Conservation (phyloP, 805 yeast genomes). For the Starmera pachycereana region DNA sequence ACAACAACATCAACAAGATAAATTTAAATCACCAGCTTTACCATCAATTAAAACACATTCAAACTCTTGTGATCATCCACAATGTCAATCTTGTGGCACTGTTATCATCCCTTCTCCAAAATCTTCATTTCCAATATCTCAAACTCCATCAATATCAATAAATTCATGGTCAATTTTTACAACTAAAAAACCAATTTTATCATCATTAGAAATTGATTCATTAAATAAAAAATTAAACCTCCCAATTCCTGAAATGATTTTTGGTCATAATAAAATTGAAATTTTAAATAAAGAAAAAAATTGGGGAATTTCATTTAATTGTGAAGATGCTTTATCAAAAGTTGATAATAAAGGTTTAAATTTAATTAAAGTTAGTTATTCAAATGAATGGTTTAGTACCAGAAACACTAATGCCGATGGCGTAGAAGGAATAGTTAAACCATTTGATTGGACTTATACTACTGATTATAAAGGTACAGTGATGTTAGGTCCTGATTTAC, state of each 20-base stretch:
- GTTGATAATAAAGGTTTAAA: constrained; percentile 44
- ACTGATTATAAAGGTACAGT: constrained; percentile 64
- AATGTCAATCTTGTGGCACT: constrained; percentile 55
- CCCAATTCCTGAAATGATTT: constrained; percentile 96
- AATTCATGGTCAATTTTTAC: constrained; percentile 73
- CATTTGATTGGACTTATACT: constrained; percentile 96
- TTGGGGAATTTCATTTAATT: constrained; percentile 54
- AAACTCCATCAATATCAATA: constrained; percentile 59
- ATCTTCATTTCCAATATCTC: constrained; percentile 51
- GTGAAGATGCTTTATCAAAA: constrained; percentile 60
- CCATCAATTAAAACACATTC: neutral
- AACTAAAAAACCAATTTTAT: constrained; percentile 65
- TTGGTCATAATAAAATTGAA: constrained; percentile 68
- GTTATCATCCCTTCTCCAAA: constrained; percentile 74
- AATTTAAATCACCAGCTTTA: neutral
- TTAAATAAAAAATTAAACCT: constrained; percentile 50
- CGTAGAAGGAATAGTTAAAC: constrained; percentile 56
- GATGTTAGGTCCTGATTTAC: constrained; percentile 5
- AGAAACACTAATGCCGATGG: constrained; percentile 26
- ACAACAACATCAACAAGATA: neutral
- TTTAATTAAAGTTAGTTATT: constrained; percentile 70
- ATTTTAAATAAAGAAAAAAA: constrained; percentile 31
- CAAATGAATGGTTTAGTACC: constrained; percentile 63
- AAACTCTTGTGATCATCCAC: constrained; percentile 20
- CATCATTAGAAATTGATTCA: constrained; percentile 60